phyloP scores from a whole-genome alignment of 1,284 basidiomycete species.

The Microbotryum silenes-acaulis region DNA sequence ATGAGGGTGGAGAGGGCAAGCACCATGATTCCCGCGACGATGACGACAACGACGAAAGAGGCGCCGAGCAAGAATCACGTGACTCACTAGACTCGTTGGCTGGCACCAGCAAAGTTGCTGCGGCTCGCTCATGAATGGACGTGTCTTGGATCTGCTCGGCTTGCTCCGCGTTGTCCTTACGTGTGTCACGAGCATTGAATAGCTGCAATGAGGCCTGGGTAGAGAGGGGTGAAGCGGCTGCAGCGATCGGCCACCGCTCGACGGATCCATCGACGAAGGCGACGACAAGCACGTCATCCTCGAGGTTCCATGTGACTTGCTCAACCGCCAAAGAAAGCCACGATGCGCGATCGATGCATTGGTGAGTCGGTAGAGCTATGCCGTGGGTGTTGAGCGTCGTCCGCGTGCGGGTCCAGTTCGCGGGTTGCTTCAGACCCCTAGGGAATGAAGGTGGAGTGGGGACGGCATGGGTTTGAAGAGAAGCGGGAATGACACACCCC shows the following conservation, averaged over 20 bases:
- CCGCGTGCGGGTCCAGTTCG: background rate
- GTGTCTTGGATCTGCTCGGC: background rate
- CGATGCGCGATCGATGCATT: constrained; percentile 8
- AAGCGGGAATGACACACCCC: too few relatives aligned
- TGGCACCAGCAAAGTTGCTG: background rate
- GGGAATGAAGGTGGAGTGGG: too few relatives aligned
- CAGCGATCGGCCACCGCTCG: constrained; percentile 18
- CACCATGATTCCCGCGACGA: background rate
- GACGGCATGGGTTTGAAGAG: too few relatives aligned
- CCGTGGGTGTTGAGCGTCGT: constrained; percentile 1
- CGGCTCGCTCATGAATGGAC: background rate
- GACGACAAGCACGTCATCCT: constrained; percentile 11
- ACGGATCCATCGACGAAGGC: constrained; percentile 16
- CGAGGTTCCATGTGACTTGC: constrained; percentile 21
- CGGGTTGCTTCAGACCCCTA: too few relatives aligned
- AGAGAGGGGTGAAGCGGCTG: too few relatives aligned
- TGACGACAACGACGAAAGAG: background rate
- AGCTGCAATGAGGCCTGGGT: too few relatives aligned
- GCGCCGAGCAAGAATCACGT: background rate
- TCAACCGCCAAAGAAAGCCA: constrained; percentile 17
- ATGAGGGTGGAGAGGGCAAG: background rate
- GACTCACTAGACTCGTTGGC: background rate
- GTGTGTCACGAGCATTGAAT: too few relatives aligned
- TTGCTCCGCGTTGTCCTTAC: background rate
- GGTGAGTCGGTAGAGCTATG: background rate